These are phyloP conservation scores for Vitis rotundifolia DNA, from an alignment of 164 flowering plant species.

Conservation along the genomic window DNA sequence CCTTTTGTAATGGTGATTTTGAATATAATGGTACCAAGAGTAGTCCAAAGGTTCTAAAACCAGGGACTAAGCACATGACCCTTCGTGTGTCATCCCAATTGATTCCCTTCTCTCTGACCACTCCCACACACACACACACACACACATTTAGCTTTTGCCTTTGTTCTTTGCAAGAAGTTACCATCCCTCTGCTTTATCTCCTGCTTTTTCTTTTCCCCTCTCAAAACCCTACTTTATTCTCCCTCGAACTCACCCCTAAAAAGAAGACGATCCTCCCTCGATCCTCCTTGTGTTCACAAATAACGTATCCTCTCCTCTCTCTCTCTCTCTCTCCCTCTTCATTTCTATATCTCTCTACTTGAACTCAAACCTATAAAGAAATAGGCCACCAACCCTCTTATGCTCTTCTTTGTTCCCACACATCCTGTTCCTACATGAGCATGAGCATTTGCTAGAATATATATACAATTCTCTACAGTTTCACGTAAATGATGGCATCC, in stretches of 20 bases:
- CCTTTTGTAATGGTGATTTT: slow-evolving; percentile 42
- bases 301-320: slow-evolving; percentile 34
- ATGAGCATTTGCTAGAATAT: not conserved
- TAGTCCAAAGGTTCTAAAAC: slow-evolving; percentile 26
- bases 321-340: slow-evolving; percentile 29
- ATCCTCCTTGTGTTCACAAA: slow-evolving; percentile 83
- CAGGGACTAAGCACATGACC: slow-evolving; percentile 57
- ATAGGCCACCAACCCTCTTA: slow-evolving; percentile 24
- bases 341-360: slow-evolving; percentile 13
- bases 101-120: slow-evolving; percentile 39
- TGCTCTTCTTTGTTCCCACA: slow-evolving; percentile 26
- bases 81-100: slow-evolving; percentile 32
- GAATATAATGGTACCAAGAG: slow-evolving; percentile 35
- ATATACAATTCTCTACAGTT: no score
- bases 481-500: slow-evolving; percentile 48
- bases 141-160: slow-evolving; percentile 38
- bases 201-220: slow-evolving; percentile 15
- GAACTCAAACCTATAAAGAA: slow-evolving; percentile 24
- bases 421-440: slow-evolving; percentile 14
- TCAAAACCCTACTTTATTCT: slow-evolving; percentile 60
- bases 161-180: slow-evolving; percentile 85
- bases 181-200: slow-evolving; percentile 30
- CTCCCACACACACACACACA: slow-evolving; percentile 14
- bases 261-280: slow-evolving; percentile 54
- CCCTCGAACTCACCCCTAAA: slow-evolving; percentile 64